These are phyloP conservation scores for Pterocarpus macrocarpus DNA, from an alignment of 306 rosid genomes.

Conservation along the genomic window DNA sequence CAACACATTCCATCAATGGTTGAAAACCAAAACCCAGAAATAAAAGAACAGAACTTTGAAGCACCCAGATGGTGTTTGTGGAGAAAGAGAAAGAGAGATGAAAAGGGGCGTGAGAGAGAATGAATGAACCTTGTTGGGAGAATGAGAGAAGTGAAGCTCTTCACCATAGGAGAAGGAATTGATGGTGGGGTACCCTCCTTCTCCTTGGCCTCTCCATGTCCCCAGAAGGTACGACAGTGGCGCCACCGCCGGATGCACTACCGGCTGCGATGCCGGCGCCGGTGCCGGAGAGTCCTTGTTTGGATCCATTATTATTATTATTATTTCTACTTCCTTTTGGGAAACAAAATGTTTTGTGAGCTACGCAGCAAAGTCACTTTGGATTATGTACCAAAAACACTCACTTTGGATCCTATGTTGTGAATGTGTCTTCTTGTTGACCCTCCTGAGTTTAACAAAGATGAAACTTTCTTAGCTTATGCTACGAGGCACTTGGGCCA, in stretches of 20 bases:
- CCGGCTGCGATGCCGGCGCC: slow-evolving; percentile 37
- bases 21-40: slow-evolving; percentile 22
- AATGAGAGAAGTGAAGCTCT: slow-evolving; percentile 75
- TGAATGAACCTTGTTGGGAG: slow-evolving; percentile 70
- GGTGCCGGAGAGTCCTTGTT: slow-evolving; percentile 45
- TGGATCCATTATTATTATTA: slow-evolving; percentile 40
- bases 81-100: neutral
- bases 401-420: too few relatives aligned
- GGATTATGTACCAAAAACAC: neutral
- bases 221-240: slow-evolving; percentile 77
- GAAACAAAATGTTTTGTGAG: neutral
- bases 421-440: too few relatives aligned
- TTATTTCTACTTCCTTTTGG: neutral
- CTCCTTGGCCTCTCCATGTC: slow-evolving; percentile 85
- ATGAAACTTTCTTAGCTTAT: too few relatives aligned
- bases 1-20: neutral
- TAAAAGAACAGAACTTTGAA: slow-evolving; percentile 16
- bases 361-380: neutral
- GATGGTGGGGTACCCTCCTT: slow-evolving; percentile 88
- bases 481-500: too few relatives aligned
- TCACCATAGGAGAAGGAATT: slow-evolving; percentile 82
- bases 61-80: slow-evolving; percentile 3
- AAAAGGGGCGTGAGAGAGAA: neutral
- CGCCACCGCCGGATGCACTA: slow-evolving; percentile 69
- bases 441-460: too few relatives aligned